phyloP scores from a whole-genome alignment of 176 grass and related monocot species.

The Rhynchospora pubera region DNA sequence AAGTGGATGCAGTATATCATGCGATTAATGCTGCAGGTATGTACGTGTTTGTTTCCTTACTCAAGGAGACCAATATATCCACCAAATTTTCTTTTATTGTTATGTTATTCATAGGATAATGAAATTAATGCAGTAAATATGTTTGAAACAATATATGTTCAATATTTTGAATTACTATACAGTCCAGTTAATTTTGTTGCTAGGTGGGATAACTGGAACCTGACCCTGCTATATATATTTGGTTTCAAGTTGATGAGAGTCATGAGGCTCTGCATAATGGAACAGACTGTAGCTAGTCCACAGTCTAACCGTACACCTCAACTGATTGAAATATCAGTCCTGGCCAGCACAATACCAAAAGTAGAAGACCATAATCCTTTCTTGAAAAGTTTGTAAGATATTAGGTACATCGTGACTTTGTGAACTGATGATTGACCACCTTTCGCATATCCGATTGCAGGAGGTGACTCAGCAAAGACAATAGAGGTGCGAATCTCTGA shows the following conservation, averaged over 20 bases:
- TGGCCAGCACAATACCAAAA: not conserved
- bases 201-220: not conserved
- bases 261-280: not conserved
- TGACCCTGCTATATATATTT: not conserved
- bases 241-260: not conserved
- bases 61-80: not conserved
- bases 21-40: constrained; percentile 48
- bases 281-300: not conserved
- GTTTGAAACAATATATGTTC: not conserved
- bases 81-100: not conserved
- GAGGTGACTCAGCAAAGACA: constrained; percentile 17
- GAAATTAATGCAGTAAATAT: not conserved
- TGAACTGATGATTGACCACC: not conserved
- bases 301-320: not conserved
- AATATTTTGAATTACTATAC: not conserved
- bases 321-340: not conserved
- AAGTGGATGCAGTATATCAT: constrained; percentile 71
- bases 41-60: not conserved
- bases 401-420: not conserved
- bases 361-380: not conserved
- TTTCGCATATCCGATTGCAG: not conserved
- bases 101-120: not conserved
- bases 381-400: not conserved
- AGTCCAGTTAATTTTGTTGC: not conserved
- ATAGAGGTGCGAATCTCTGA: constrained; percentile 70